These are phyloP conservation scores for Moricandia arvensis DNA, from an alignment of 345 rosid species.

Conservation along the genomic window DNA sequence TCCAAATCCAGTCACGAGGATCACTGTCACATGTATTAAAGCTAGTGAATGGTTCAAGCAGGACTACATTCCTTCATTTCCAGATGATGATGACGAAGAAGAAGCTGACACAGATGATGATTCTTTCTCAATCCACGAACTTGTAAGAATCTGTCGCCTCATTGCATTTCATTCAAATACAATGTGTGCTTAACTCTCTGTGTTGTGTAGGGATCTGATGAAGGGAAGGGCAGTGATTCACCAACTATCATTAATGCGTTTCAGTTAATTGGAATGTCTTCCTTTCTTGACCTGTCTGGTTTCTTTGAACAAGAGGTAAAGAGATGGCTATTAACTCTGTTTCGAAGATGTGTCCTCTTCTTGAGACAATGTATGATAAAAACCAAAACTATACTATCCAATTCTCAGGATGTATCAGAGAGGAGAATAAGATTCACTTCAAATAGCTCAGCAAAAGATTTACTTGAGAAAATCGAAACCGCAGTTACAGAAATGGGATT, in stretches of 20 bases:
- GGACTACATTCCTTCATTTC: constrained; percentile 56
- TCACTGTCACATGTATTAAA: constrained; percentile 63
- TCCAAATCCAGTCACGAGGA: constrained; percentile 71
- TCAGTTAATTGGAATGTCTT: constrained; percentile 96
- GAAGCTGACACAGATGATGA: constrained; percentile 50
- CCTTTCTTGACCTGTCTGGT: constrained; percentile 90
- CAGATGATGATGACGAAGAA: constrained; percentile 64
- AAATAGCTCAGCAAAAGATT: constrained; percentile 61
- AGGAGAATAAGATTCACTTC: constrained; percentile 94
- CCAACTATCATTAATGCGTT: constrained; percentile 79
- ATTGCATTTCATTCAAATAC: background rate
- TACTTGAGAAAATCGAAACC: constrained; percentile 73
- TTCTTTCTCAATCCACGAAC: constrained; percentile 52
- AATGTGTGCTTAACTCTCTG: constrained; percentile 8
- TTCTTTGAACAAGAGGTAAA: constrained; percentile 88
- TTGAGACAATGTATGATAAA: background rate
- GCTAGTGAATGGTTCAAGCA: constrained; percentile 75
- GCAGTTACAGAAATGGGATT: constrained; percentile 80
- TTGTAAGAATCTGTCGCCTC: constrained; percentile 39
- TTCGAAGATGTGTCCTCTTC: constrained; percentile 10
- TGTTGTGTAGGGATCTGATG: constrained; percentile 49
- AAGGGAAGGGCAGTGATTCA: constrained; percentile 50
- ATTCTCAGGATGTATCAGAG: constrained; percentile 71
- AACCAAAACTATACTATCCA: background rate
- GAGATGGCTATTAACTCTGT: background rate